Conservation (phyloP, 225 moss, liverwort and hornwort genomes). For the Straminergon stramineum region DNA sequence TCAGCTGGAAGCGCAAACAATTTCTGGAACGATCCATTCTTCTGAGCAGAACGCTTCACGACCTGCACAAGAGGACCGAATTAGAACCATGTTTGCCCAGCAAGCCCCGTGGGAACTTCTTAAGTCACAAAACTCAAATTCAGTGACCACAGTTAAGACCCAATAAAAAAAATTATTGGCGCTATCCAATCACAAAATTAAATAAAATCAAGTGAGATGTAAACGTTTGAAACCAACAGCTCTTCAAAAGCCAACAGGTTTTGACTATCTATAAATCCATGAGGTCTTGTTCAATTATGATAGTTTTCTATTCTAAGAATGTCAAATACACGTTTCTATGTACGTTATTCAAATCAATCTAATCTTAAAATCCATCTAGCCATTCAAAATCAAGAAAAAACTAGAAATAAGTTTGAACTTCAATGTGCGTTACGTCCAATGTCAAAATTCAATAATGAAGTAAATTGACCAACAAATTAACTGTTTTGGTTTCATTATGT, state of each 20-base stretch:
- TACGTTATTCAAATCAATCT: neutral
- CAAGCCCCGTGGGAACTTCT: neutral
- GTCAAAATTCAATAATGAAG: neutral
- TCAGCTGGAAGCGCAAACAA: constrained; percentile 75
- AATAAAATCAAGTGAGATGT: neutral
- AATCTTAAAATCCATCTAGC: neutral
- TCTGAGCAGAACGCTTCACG: constrained; percentile 67
- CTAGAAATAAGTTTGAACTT: neutral
- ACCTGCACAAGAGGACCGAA: constrained; percentile 33
- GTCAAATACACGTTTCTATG: neutral
- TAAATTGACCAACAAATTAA: neutral
- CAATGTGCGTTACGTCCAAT: neutral
- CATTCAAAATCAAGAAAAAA: neutral
- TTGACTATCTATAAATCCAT: neutral
- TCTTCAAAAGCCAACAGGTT: neutral
- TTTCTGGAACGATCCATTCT: constrained; percentile 82
- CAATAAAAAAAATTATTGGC: neutral
- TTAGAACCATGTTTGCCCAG: neutral
- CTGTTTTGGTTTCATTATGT: neutral
- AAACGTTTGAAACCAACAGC: neutral
- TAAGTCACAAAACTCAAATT: neutral
- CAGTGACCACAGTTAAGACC: neutral
- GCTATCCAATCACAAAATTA: neutral
- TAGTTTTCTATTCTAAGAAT: neutral
- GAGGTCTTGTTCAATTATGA: neutral